phyloP scores from a whole-genome alignment of 495 filamentous ascomycete genomes.

The Pyrenopolyporus hunteri region DNA sequence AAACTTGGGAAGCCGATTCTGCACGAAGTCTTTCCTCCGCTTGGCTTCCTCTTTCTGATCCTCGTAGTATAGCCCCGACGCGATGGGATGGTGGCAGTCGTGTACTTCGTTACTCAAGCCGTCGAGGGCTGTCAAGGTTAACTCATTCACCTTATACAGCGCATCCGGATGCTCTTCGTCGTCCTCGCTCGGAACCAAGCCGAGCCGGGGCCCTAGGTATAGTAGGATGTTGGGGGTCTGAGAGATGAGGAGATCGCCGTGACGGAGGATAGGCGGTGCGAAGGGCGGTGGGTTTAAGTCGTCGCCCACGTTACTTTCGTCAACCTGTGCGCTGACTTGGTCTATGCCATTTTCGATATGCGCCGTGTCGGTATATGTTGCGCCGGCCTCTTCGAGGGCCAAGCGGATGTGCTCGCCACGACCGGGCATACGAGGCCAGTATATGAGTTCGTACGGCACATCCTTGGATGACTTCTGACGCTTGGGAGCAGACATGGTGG shows the following conservation, averaged over 20 bases:
- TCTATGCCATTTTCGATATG: slow-evolving; percentile 45
- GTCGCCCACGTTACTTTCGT: slow-evolving; percentile 46
- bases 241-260: slow-evolving; percentile 62
- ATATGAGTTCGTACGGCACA: slow-evolving; percentile 62
- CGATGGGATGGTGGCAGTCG: slow-evolving; percentile 70
- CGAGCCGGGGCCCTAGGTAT: slow-evolving; percentile 63
- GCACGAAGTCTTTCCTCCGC: slow-evolving; percentile 29
- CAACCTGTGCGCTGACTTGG: slow-evolving; percentile 45
- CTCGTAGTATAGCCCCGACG: slow-evolving; percentile 63
- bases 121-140: slow-evolving; percentile 71
- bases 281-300: slow-evolving; percentile 62
- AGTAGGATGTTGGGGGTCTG: slow-evolving; percentile 70
- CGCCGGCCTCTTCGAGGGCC: slow-evolving; percentile 64
- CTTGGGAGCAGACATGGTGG: slow-evolving; percentile 42
- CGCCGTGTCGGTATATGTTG: slow-evolving; percentile 65
- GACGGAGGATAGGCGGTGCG: slow-evolving; percentile 65
- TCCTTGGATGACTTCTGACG: slow-evolving; percentile 49
- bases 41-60: slow-evolving; percentile 65
- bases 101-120: slow-evolving; percentile 68
- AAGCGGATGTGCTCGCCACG: slow-evolving; percentile 71
- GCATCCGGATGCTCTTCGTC: slow-evolving; percentile 52
- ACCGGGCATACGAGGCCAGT: slow-evolving; percentile 68
- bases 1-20: slow-evolving; percentile 67
- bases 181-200: slow-evolving; percentile 49
- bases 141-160: slow-evolving; percentile 58